Evolutionary conservation across 768 basidiomycete species (phyloP).

Genomic region (Strobilomyces echinocephalus): DNA sequence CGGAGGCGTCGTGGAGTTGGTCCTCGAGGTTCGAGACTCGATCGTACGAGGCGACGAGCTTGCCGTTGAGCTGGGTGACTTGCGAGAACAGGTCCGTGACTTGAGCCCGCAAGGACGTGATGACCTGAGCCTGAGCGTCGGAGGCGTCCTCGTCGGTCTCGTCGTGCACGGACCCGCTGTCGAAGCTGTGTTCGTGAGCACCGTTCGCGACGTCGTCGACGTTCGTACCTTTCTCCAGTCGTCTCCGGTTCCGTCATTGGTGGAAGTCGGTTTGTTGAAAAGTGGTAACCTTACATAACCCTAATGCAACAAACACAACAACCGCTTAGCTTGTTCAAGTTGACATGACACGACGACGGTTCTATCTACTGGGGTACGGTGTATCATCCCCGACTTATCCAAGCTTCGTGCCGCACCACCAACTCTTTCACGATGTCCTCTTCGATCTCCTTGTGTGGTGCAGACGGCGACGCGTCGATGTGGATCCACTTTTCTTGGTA

Average conservation of each 20-base stretch:
- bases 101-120: slow-evolving; percentile 73
- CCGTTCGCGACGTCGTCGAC: neutral
- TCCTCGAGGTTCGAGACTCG: slow-evolving; percentile 92
- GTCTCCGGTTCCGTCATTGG: slow-evolving; percentile 12
- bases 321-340: neutral
- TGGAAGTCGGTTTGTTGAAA: neutral
- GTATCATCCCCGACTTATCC: slow-evolving; percentile 41
- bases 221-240: slow-evolving; percentile 12
- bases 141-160: slow-evolving; percentile 32
- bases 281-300: slow-evolving; percentile 16
- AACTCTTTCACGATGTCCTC: slow-evolving; percentile 82
- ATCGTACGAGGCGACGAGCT: slow-evolving; percentile 90
- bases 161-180: slow-evolving; percentile 5
- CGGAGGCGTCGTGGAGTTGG: slow-evolving; percentile 64
- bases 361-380: neutral
- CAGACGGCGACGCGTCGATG: slow-evolving; percentile 42
- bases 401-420: slow-evolving; percentile 64
- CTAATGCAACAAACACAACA: neutral
- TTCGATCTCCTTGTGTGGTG: slow-evolving; percentile 75
- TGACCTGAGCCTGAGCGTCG: slow-evolving; percentile 80
- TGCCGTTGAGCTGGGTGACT: slow-evolving; percentile 84
- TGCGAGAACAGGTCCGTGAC: slow-evolving; percentile 86
- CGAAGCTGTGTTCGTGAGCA: slow-evolving; percentile 2
- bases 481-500: slow-evolving; percentile 63
- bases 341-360: neutral